Conservation (phyloP, 441 rosid species). For the Brassica hybrid region DNA sequence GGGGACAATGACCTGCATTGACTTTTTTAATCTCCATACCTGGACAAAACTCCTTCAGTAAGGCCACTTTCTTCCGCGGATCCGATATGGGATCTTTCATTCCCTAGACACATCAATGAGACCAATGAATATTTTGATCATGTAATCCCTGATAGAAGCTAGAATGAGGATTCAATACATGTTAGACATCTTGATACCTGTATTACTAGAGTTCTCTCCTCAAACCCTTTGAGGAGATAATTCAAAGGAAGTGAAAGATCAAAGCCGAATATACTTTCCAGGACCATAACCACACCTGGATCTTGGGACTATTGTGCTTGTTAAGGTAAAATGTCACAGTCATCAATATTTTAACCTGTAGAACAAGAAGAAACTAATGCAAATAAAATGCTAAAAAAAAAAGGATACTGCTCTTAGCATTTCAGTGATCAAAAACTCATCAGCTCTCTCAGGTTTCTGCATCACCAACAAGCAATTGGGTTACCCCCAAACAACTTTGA, state of each 20-base stretch:
- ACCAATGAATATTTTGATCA: neutral
- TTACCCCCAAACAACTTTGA: constrained; percentile 12
- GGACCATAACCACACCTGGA: constrained; percentile 79
- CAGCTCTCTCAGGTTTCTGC: constrained; percentile 81
- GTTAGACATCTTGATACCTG: constrained; percentile 55
- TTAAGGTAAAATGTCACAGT: constrained; percentile 50
- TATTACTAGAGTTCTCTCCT: constrained; percentile 63
- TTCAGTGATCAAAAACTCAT: constrained; percentile 73
- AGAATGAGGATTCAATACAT: neutral
- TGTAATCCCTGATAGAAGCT: neutral
- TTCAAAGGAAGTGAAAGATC: constrained; percentile 85
- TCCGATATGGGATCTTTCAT: constrained; percentile 83
- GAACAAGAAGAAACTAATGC: neutral
- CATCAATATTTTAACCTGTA: neutral
- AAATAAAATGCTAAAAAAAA: constrained; percentile 19
- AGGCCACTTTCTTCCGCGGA: constrained; percentile 65
- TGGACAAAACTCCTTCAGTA: constrained; percentile 62
- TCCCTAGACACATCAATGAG: constrained; percentile 53
- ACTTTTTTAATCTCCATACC: constrained; percentile 59
- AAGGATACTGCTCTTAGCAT: constrained; percentile 98
- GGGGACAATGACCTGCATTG: constrained; percentile 92
- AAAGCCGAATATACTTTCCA: constrained; percentile 84
- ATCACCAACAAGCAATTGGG: constrained; percentile 27
- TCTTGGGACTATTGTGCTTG: constrained; percentile 63
- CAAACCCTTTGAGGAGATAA: constrained; percentile 63